Percentiles rank a stretch among this genome's conserved stretches.
Conservation (phyloP, 2,329 filamentous ascomycete genomes). For the Xylaria sp. region DNA sequence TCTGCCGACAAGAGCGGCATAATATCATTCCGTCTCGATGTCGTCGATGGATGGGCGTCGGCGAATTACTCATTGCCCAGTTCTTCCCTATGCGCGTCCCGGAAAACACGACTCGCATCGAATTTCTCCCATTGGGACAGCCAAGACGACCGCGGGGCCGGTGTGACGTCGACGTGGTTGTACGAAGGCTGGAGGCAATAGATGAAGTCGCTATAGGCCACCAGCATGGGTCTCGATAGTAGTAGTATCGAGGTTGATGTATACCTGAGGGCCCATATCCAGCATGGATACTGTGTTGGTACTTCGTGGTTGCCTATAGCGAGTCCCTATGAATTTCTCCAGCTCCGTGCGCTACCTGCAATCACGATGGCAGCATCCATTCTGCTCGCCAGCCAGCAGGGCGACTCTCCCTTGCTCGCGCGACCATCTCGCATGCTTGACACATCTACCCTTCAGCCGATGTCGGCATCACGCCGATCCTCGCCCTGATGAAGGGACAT, state of each 20-base stretch:
- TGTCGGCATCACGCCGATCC: conserved; percentile 20
- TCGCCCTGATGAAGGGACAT: conserved; percentile 27
- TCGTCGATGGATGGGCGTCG: neutral
- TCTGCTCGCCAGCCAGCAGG: neutral
- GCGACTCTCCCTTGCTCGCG: neutral
- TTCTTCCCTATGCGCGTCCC: no score
- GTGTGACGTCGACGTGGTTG: conserved; percentile 23
- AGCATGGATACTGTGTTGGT: neutral
- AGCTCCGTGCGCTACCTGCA: neutral
- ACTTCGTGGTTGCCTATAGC: neutral
- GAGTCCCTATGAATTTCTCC: neutral
- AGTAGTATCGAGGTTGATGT: no score
- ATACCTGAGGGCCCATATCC: neutral
- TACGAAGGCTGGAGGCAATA: conserved; percentile 11
- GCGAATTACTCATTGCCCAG: no score
- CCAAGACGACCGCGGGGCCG: conserved; percentile 13
- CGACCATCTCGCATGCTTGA: neutral
- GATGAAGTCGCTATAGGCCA: neutral
- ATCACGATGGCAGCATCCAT: neutral
- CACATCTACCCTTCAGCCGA: neutral
- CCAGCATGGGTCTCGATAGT: neutral
- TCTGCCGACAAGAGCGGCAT: conserved; percentile 20
- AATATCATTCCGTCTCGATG: conserved; percentile 25
- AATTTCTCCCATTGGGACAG: conserved; percentile 22
- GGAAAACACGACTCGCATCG: conserved; percentile 13